These are phyloP conservation scores for Quercus phellos DNA, from an alignment of 331 rosid species.

Conservation along the genomic window DNA sequence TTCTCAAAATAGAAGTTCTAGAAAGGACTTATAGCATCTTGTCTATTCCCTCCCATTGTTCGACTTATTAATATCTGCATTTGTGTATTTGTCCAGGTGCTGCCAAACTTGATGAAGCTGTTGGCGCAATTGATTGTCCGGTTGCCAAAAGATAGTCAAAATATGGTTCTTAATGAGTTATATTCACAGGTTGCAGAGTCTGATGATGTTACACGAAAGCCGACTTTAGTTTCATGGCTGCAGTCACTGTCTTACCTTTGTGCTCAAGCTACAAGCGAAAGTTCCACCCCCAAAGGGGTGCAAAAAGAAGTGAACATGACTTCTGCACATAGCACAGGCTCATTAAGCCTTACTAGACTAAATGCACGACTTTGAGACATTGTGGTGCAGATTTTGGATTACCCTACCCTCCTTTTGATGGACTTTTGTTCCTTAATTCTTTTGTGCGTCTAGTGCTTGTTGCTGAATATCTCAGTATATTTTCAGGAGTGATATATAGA, in stretches of 20 bases:
- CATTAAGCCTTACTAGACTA: slow-evolving; percentile 32
- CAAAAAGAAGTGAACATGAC: slow-evolving; percentile 21
- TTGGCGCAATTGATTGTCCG: slow-evolving; percentile 64
- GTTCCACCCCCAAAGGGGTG: slow-evolving; percentile 23
- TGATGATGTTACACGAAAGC: slow-evolving; percentile 84
- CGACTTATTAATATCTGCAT: slow-evolving; percentile 8
- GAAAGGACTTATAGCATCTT: background rate
- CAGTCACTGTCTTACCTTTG: slow-evolving; percentile 87
- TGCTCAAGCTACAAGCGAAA: slow-evolving; percentile 36
- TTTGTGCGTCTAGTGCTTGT: background rate
- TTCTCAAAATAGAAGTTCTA: slow-evolving; percentile 1
- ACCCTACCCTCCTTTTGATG: background rate
- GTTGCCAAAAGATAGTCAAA: slow-evolving; percentile 67
- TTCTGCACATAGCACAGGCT: slow-evolving; percentile 24
- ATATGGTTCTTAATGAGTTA: slow-evolving; percentile 65
- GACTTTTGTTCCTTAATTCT: background rate
- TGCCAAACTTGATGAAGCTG: slow-evolving; percentile 74
- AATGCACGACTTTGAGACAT: slow-evolving; percentile 53
- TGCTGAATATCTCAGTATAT: background rate
- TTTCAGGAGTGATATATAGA: background rate
- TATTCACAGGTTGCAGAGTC: slow-evolving; percentile 84
- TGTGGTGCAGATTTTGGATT: background rate
- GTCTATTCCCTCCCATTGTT: slow-evolving; percentile 17
- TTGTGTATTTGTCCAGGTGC: slow-evolving; percentile 51
- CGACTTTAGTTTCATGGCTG: slow-evolving; percentile 83